Evolutionary conservation across 2,329 filamentous ascomycete species (phyloP).

Genomic region (Gliomastix tumulicola): DNA sequence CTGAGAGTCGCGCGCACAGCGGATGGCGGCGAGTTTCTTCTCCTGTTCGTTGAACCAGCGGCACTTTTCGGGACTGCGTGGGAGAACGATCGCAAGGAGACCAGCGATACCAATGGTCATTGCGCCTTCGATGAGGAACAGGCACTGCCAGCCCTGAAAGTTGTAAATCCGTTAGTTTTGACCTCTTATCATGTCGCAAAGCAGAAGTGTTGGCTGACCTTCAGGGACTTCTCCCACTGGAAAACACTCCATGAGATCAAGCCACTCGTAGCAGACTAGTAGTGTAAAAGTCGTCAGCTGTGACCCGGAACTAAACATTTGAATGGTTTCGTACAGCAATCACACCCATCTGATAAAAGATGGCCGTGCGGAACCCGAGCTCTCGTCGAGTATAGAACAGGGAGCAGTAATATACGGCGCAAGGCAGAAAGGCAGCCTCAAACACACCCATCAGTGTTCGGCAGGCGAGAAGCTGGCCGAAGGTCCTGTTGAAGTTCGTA

Average conservation of each 20-base stretch:
- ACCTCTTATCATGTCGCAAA: not conserved
- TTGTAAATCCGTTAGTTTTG: not conserved
- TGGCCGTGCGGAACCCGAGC: conserved; percentile 10
- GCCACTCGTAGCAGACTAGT: conserved; percentile 11
- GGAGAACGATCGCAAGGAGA: conserved; percentile 10
- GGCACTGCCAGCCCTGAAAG: conserved; percentile 18
- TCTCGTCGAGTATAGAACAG: conserved; percentile 31
- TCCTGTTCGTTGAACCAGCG: conserved; percentile 14
- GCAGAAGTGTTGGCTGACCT: conserved; percentile 4
- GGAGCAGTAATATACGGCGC: conserved; percentile 32
- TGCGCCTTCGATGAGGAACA: conserved; percentile 18
- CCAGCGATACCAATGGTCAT: conserved; percentile 11
- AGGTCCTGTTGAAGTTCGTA: not conserved
- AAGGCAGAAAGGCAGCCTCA: conserved; percentile 27
- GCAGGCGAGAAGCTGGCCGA: not conserved
- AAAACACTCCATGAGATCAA: conserved; percentile 17
- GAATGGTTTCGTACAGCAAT: conserved; percentile 9
- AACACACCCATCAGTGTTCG: not conserved
- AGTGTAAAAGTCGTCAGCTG: too few species aligned
- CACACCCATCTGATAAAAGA: conserved; percentile 12
- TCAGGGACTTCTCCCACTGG: conserved; percentile 10
- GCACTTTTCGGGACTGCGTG: conserved; percentile 11
- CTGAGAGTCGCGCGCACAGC: conserved; percentile 13
- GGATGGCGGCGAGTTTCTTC: conserved; percentile 13
- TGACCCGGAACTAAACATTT: too few species aligned